A percentile compares a stretch with the other conserved stretches of the same genome.
Conservation (phyloP, 202 grass and related monocot genomes). For the Panicum hallii region DNA sequence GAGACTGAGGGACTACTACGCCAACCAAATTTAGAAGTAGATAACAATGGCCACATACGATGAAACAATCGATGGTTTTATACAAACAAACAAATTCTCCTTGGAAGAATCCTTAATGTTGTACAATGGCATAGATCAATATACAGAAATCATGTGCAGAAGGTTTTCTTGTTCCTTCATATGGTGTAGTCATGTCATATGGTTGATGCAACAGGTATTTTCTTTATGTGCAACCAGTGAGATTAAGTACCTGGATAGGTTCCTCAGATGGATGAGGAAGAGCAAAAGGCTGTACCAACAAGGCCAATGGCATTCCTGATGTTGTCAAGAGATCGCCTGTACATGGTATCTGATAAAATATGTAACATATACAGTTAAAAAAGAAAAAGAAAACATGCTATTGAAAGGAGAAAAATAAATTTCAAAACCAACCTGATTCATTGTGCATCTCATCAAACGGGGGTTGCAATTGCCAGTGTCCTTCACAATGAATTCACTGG, state of each 20-base stretch:
- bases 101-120: neutral
- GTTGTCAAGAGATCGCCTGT: constrained; percentile 81
- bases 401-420: neutral
- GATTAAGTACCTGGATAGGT: constrained; percentile 70
- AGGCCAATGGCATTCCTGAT: constrained; percentile 81
- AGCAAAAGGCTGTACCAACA: constrained; percentile 88
- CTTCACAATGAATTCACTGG: constrained; percentile 83
- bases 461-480: constrained; percentile 91
- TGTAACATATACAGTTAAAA: constrained; percentile 42
- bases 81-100: neutral
- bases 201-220: neutral
- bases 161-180: neutral
- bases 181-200: neutral
- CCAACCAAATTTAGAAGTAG: neutral
- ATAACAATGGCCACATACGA: neutral
- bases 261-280: constrained; percentile 89
- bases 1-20: neutral
- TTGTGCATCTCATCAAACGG: constrained; percentile 81
- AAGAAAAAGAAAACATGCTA: constrained; percentile 39
- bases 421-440: constrained; percentile 71
- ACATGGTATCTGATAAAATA: constrained; percentile 79
- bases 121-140: constrained; percentile 23
- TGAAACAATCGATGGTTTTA: constrained; percentile 2
- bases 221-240: neutral
- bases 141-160: neutral